A percentile compares a stretch with the other conserved stretches of the same genome.
Conservation (phyloP, 768 basidiomycete species). For the Termitomyces sp. region DNA sequence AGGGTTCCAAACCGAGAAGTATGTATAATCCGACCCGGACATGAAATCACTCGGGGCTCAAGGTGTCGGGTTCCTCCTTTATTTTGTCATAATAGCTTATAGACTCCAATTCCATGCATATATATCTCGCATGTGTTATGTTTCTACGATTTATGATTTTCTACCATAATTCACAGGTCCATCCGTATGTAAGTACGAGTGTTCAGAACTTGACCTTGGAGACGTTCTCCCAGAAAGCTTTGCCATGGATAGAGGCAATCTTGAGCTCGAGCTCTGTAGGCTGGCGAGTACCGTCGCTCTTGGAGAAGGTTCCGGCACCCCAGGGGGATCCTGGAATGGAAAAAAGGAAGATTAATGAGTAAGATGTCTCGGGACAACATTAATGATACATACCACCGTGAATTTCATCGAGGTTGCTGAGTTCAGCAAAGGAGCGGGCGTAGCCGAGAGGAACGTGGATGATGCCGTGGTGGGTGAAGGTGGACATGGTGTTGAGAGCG, state of each 20-base stretch:
- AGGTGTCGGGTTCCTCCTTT: no score
- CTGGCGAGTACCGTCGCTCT: slow-evolving; percentile 50
- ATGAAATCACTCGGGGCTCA: no score
- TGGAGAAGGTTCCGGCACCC: slow-evolving; percentile 72
- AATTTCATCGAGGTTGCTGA: slow-evolving; percentile 41
- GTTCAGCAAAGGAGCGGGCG: slow-evolving; percentile 32
- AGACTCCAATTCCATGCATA: no score
- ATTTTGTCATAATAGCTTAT: no score
- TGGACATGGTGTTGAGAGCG: slow-evolving; percentile 42
- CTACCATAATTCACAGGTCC: no score
- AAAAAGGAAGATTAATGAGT: neutral
- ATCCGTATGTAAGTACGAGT: neutral
- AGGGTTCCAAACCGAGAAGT: no score
- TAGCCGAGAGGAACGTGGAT: slow-evolving; percentile 73
- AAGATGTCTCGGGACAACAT: neutral
- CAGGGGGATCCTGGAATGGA: slow-evolving; percentile 57
- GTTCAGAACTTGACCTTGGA: slow-evolving; percentile 31
- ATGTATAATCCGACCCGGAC: no score
- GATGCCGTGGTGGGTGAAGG: slow-evolving; percentile 69
- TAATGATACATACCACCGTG: slow-evolving; percentile 48
- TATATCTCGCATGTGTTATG: no score
- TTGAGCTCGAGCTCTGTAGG: slow-evolving; percentile 53
- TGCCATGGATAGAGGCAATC: slow-evolving; percentile 53
- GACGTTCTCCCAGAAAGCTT: slow-evolving; percentile 45
- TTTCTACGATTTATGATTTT: no score